Evolutionary conservation across 2,329 filamentous ascomycete species (phyloP).

Genomic region (Arthrinium phaeospermum): DNA sequence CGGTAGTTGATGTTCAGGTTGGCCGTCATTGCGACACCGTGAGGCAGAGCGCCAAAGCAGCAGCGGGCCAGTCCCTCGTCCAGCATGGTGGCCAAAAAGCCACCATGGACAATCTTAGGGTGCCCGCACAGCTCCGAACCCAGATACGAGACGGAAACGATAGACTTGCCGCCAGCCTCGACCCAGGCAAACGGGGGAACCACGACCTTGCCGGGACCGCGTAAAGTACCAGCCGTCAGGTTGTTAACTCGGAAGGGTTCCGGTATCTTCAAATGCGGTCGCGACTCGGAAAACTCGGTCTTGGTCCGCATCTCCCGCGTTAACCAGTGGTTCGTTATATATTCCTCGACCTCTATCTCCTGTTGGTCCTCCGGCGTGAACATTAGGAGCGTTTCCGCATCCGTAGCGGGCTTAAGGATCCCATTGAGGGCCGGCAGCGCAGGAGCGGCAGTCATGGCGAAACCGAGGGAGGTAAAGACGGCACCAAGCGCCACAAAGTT

Average conservation of each 20-base stretch:
- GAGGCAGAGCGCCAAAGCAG: slow-evolving; percentile 86
- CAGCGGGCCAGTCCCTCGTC: slow-evolving; percentile 89
- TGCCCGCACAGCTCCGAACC: slow-evolving; percentile 86
- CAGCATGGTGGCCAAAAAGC: slow-evolving; percentile 87
- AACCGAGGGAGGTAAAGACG: slow-evolving; percentile 55
- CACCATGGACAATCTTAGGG: slow-evolving; percentile 88
- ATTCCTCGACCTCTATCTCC: slow-evolving; percentile 67
- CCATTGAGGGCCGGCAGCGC: slow-evolving; percentile 54
- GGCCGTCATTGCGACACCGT: slow-evolving; percentile 85
- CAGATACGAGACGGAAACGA: slow-evolving; percentile 77
- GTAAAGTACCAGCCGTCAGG: slow-evolving; percentile 80
- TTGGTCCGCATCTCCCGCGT: slow-evolving; percentile 70
- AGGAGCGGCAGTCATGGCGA: slow-evolving; percentile 62
- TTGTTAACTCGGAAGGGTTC: slow-evolving; percentile 71
- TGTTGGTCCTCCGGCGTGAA: slow-evolving; percentile 65
- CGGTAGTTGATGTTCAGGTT: slow-evolving; percentile 85
- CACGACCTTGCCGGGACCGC: slow-evolving; percentile 75
- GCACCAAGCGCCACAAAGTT: slow-evolving; percentile 53
- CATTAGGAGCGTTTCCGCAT: slow-evolving; percentile 74
- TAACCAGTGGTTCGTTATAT: slow-evolving; percentile 79
- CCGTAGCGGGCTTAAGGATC: slow-evolving; percentile 59
- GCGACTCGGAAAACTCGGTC: slow-evolving; percentile 72
- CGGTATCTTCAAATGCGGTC: slow-evolving; percentile 89
- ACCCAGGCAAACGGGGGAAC: slow-evolving; percentile 83
- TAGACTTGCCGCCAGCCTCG: slow-evolving; percentile 70